A percentile compares a stretch with the other conserved stretches of the same genome.
phyloP scores from a whole-genome alignment of 2,329 filamentous ascomycete genomes.

The Penicillium palitans region DNA sequence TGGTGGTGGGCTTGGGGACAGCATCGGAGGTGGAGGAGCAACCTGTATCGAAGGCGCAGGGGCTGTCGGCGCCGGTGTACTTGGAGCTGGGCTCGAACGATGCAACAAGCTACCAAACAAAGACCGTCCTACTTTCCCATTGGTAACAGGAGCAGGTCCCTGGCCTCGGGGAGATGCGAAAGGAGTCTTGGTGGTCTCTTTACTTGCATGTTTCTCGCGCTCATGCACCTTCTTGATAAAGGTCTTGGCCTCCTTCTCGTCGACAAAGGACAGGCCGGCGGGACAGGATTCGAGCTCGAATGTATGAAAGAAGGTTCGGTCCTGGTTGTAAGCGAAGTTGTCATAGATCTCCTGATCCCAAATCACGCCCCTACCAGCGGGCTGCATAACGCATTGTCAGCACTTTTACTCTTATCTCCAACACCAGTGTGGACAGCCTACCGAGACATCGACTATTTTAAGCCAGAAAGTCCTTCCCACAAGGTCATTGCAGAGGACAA shows the following conservation, averaged over 20 bases:
- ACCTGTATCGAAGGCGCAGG: slow-evolving; percentile 33
- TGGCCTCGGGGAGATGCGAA: slow-evolving; percentile 59
- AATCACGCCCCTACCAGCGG: slow-evolving; percentile 78
- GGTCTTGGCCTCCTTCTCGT: slow-evolving; percentile 95
- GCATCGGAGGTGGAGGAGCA: slow-evolving; percentile 34
- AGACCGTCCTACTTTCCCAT: slow-evolving; percentile 52
- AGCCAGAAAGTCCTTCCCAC: slow-evolving; percentile 97
- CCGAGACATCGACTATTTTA: slow-evolving; percentile 95
- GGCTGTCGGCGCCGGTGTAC: slow-evolving; percentile 27
- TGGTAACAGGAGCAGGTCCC: slow-evolving; percentile 45
- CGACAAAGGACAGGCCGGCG: slow-evolving; percentile 85
- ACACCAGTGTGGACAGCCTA: slow-evolving; percentile 51
- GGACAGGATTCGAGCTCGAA: slow-evolving; percentile 94
- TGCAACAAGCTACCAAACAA: slow-evolving; percentile 54
- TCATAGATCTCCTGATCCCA: slow-evolving; percentile 99
- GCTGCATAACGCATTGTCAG: slow-evolving; percentile 47
- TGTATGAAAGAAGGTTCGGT: slow-evolving; percentile 95
- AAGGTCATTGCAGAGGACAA: slow-evolving; percentile 87
- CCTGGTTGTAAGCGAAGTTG: slow-evolving; percentile 90
- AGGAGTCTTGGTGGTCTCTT: slow-evolving; percentile 75
- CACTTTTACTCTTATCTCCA: neutral
- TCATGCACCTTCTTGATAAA: slow-evolving; percentile 98
- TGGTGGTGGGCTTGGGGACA: slow-evolving; percentile 27
- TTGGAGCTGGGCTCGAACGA: slow-evolving; percentile 47
- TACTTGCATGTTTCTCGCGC: slow-evolving; percentile 91